Evolutionary conservation across 306 rosid genomes (phyloP), one percentile per base, ranked within the genome.

Genomic region (Mucuna pruriens): DNA sequence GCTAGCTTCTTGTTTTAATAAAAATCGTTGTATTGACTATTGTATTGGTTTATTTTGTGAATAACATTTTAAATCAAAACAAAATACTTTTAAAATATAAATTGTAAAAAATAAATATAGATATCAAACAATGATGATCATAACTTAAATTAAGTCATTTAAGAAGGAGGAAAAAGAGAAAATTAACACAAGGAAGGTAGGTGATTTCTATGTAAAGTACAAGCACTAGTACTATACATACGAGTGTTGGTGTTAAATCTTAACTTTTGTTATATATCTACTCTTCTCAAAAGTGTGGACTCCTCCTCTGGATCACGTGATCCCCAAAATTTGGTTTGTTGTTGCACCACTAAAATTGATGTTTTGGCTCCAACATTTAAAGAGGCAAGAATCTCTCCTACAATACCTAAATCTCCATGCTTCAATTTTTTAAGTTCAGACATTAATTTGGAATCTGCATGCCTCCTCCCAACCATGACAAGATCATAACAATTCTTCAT

Each of bases 321-420:
- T 12, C 92, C 94, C 97, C 92, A 90, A 42, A 85, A 62, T 66
- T 7, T 87, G 16, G 82, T 86, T 70, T 90, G 97, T 67, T 90
- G 97, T 66, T 92, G 94, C 83, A 92, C 86, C 55, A 92, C 97
- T 63, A 92, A 81, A 67, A 92, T 46, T 44, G 94, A 81, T 20
- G 89, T 78, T 42, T 80, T 62, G 16, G 77, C 48, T 16, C 79
- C 86, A 66, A 75, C 71, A 33, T 90, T 83, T n/a, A 77, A 25
- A 34, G 89, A 60, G 7, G 87, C 89, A 40, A 92, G 92, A 65
- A 86, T 29, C 81, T 90, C 93, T 65, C 92, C 97, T 0, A 89
- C 67, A 58, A 64, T 25, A 65, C 94, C 97, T 71, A 92, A 76
- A 31, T 89, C 93, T 9, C 85, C 93, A 40, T 61, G 51, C 51